Base-by-base conservation (phyloP, 495 filamentous ascomycete species). In the Trichoderma reesei region DNA sequence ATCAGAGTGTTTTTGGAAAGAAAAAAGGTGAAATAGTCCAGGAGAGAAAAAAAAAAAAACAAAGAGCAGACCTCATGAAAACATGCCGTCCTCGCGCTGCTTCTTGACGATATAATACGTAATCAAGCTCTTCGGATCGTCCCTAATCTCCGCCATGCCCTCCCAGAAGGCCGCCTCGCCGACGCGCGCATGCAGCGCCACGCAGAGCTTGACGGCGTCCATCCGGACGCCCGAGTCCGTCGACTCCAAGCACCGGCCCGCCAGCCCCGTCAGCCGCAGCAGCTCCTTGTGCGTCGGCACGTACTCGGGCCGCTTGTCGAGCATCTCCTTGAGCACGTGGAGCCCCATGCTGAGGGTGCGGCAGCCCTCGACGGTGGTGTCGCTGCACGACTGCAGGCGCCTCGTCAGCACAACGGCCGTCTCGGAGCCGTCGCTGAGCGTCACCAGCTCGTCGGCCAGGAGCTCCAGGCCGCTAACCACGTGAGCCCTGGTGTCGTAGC, bases 71-170 rank as follows among this genome's bases (percentile, higher is more conserved):
- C 0, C 16, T 48, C 44, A 48, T 48, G 44, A 48, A 48, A 9
- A 8, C 14, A 18, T 18, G 16, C 38, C 61, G n/a, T 63, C 38
- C 20, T 83, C 82, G 64, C 80, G 71, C 73, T 85, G 81, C 68
- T 75, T 75, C 73, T 85, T 89, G 18, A 87, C 87, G 70, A 91
- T 86, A 75, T 90, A 93, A 71, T 93, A 93, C n/a, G 86, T 89
- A 66, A 93, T 84, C 65, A 93, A 70, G 65, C 87, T 90, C 70
- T 88, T 87, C 5, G 86, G 84, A 51, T 86, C 86, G 41, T 88
- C 86, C 64, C 78, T 82, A 39, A 88, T 79, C 3, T 79, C 79
- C 64, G 80, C 85, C 59, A 91, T 73, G 36, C 83, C 76, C 41
- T 82, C 78, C 81, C 89, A 89, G 70, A 91, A 90, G 51, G 76